Evolutionary conservation across 1,139 yeast species (phyloP).

Genomic region (Pichia kudriavzevii): DNA sequence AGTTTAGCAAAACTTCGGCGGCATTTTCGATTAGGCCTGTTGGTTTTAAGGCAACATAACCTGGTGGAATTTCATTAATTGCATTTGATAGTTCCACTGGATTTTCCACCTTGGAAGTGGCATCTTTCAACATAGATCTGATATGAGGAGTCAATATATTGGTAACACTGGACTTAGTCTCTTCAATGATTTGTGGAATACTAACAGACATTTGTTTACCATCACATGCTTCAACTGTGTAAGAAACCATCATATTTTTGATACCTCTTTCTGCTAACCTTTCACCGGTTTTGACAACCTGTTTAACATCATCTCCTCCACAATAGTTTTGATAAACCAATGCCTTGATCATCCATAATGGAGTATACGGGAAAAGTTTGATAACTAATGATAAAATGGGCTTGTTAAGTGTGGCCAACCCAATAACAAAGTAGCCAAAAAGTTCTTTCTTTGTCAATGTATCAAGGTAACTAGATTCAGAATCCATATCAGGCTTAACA

Average conservation of each 20-base stretch:
- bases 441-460: slow-evolving; percentile 33
- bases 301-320: slow-evolving; percentile 76
- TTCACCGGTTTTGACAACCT: slow-evolving; percentile 65
- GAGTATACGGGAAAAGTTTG: slow-evolving; percentile 66
- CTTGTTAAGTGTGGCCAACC: slow-evolving; percentile 58
- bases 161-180: slow-evolving; percentile 60
- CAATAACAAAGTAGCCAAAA: slow-evolving; percentile 58
- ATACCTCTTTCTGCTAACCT: slow-evolving; percentile 66
- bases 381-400: slow-evolving; percentile 54
- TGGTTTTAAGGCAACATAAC: slow-evolving; percentile 87
- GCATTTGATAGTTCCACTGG: slow-evolving; percentile 34
- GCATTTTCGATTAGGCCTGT: slow-evolving; percentile 82
- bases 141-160: slow-evolving; percentile 71
- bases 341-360: slow-evolving; percentile 59
- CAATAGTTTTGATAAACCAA: slow-evolving; percentile 80
- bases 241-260: slow-evolving; percentile 87
- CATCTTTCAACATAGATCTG: slow-evolving; percentile 36
- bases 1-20: slow-evolving; percentile 62
- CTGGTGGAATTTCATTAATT: slow-evolving; percentile 65
- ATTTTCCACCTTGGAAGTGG: slow-evolving; percentile 47
- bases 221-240: slow-evolving; percentile 89
- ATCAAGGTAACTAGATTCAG: slow-evolving; percentile 26
- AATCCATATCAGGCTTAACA: slow-evolving; percentile 3
- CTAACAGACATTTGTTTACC: slow-evolving; percentile 56
- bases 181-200: slow-evolving; percentile 56